Percentiles rank a stretch among this genome's conserved stretches.
phyloP scores from a whole-genome alignment of 495 filamentous ascomycete species.

The Daldinia concentrica region DNA sequence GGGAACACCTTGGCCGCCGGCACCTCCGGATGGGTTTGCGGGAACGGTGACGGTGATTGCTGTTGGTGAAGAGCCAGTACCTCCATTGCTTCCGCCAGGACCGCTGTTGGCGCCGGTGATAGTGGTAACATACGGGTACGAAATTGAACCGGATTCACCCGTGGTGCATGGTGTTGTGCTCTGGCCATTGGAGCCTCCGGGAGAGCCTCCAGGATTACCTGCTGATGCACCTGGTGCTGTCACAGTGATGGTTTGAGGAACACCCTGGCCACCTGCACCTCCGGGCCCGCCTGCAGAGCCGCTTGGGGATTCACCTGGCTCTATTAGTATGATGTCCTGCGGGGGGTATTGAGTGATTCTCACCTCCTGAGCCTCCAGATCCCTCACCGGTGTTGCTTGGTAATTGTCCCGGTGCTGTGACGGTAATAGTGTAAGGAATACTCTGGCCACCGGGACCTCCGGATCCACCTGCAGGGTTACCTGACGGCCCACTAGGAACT shows the following conservation, averaged over 20 bases:
- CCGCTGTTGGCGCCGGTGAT: slow-evolving; percentile 27
- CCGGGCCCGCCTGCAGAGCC: slow-evolving; percentile 19
- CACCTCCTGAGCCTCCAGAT: slow-evolving; percentile 31
- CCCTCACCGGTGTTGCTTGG: slow-evolving; percentile 28
- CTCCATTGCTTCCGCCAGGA: slow-evolving; percentile 29
- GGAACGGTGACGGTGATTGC: slow-evolving; percentile 32
- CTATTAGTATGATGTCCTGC: slow-evolving; percentile 5
- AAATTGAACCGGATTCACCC: slow-evolving; percentile 18
- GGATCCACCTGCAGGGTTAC: slow-evolving; percentile 27
- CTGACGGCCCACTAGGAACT: slow-evolving; percentile 14
- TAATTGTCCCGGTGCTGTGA: slow-evolving; percentile 29
- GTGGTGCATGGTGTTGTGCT: slow-evolving; percentile 34
- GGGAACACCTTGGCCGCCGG: slow-evolving; percentile 5
- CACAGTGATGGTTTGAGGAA: slow-evolving; percentile 34
- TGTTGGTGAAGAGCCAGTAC: slow-evolving; percentile 23
- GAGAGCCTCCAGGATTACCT: slow-evolving; percentile 26
- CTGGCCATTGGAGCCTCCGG: slow-evolving; percentile 19
- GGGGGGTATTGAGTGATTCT: not conserved
- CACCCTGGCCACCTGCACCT: slow-evolving; percentile 27
- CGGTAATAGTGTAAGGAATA: slow-evolving; percentile 27
- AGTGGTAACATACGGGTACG: slow-evolving; percentile 20
- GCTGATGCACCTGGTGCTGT: slow-evolving; percentile 33
- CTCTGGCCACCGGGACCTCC: slow-evolving; percentile 30
- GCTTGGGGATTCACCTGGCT: slow-evolving; percentile 16
- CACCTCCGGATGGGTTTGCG: slow-evolving; percentile 22